Percentiles rank a stretch among this genome's conserved stretches.
Conservation (phyloP, 2,329 filamentous ascomycete genomes). For the Aureobasidium melanogenum region DNA sequence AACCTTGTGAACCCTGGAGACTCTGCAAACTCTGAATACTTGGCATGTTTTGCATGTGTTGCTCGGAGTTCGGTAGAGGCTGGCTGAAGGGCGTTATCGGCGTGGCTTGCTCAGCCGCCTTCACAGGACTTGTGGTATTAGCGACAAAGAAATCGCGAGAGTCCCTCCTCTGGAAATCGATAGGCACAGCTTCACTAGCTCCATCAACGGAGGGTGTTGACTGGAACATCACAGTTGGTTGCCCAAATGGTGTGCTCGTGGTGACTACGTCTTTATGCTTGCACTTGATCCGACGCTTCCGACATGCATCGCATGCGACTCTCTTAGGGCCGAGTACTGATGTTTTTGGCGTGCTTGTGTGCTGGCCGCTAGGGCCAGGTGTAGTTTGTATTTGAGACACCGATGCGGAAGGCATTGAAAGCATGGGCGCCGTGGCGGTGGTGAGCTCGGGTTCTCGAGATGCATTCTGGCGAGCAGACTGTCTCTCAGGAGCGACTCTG, state of each 20-base stretch:
- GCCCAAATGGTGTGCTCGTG: constrained; percentile 2
- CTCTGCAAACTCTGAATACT: background rate
- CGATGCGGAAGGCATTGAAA: constrained; percentile 9
- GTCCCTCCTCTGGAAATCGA: background rate
- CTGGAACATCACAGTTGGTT: constrained; percentile 9
- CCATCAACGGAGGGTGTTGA: constrained; percentile 15
- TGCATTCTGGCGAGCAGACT: constrained; percentile 32
- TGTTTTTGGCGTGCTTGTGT: constrained; percentile 44
- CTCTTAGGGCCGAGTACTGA: constrained; percentile 52
- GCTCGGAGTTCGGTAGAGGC: background rate
- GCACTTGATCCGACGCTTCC: constrained; percentile 53
- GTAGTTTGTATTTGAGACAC: constrained; percentile 20
- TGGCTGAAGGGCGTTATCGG: constrained; percentile 2
- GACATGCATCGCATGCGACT: constrained; percentile 54
- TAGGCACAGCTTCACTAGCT: constrained; percentile 13
- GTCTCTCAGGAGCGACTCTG: constrained; percentile 34
- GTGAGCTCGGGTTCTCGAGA: constrained; percentile 17
- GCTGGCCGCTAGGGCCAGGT: constrained; percentile 20
- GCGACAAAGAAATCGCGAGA: constrained; percentile 10
- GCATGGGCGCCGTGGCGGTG: background rate
- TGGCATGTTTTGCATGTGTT: background rate
- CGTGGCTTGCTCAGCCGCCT: background rate
- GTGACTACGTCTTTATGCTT: constrained; percentile 51
- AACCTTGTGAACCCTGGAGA: background rate
- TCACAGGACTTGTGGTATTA: background rate